Conservation (phyloP, 148 eudicot species). For the Euryodendron excelsum region DNA sequence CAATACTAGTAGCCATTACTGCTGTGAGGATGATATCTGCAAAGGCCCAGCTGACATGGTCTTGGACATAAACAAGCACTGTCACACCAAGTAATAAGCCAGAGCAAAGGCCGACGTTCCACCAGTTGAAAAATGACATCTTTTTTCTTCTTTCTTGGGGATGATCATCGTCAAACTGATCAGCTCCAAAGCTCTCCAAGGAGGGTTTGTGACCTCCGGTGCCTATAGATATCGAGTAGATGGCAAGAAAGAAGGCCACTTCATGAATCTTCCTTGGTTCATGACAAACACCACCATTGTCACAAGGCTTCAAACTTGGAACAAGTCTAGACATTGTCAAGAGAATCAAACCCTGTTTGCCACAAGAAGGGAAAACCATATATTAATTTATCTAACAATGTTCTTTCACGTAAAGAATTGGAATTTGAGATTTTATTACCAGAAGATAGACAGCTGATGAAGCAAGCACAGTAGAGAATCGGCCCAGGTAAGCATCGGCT, state of each 20-base stretch:
- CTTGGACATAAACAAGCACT: conserved; percentile 71
- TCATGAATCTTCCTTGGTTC: conserved; percentile 44
- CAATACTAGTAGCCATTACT: conserved; percentile 43
- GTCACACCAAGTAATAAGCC: conserved; percentile 73
- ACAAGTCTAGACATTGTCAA: conserved; percentile 53
- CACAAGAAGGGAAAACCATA: not conserved
- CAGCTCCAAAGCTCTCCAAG: conserved; percentile 83
- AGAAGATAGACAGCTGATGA: conserved; percentile 57
- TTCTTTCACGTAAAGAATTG: not conserved
- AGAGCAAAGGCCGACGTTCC: conserved; percentile 60
- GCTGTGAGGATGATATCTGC: conserved; percentile 46
- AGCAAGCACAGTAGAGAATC: conserved; percentile 54
- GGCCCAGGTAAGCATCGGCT: conserved; percentile 78
- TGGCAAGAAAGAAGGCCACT: conserved; percentile 54
- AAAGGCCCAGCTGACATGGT: conserved; percentile 57
- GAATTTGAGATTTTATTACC: conserved; percentile 30
- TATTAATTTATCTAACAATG: no score
- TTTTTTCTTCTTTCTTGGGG: conserved; percentile 52
- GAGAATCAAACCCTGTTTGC: conserved; percentile 57
- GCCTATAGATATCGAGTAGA: conserved; percentile 64
- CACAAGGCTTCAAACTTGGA: conserved; percentile 60
- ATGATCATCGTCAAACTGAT: conserved; percentile 76
- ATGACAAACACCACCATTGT: conserved; percentile 23
- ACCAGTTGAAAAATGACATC: conserved; percentile 86
- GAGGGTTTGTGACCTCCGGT: conserved; percentile 88